Base-by-base conservation (phyloP, 805 yeast species). In the Kodamaea leandrae region DNA sequence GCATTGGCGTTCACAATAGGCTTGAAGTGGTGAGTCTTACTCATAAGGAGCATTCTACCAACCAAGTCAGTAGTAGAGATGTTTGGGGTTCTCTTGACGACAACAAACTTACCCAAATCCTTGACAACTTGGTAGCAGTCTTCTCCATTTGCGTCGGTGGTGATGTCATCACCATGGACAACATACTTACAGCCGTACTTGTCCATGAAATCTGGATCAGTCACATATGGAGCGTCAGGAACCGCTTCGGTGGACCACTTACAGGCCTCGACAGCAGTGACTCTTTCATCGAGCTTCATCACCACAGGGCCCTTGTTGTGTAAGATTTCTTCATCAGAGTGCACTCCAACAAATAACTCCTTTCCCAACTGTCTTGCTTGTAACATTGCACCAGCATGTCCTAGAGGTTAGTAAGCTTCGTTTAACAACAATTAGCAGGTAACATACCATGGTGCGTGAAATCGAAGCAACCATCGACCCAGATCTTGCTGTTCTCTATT, bases 391-490 rank as follows among this genome's bases (percentile, higher is more conserved):
- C 97, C 97, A 2, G 97, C 95, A 55, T 93, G 99, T 40, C 73
- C 72, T 66, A 6, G 10, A 20, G 15, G 37, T 30, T 38, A 38
- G 37, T 32, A 27, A 13, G 18, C 4, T 7, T 14, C 13, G 14
- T 27, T 9, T 4, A 14, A 9, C 8, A 12, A 6, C 13, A 14
- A 10, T 15, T 24, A 8, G 16, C 20, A 20, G 3, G 6, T 6
- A 8, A 66, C 77, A 42, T 63, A 61, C 95, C 98, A 57, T 93
- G 98, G 60, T 93, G 99, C 30, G 96, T 87, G 66, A 93, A 93
- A 62, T 93, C 99, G 64, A 93, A 93, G 60, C 99, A 93, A 0
- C 99, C 99, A 61, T 93, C 99, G 20, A 93, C 80, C 99, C 99
- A 93, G 45, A 91, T 83, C 38, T 83, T 65, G 36, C 69, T 54